Conservation (phyloP, 2,329 filamentous ascomycete species). For the Metarhizium album region DNA sequence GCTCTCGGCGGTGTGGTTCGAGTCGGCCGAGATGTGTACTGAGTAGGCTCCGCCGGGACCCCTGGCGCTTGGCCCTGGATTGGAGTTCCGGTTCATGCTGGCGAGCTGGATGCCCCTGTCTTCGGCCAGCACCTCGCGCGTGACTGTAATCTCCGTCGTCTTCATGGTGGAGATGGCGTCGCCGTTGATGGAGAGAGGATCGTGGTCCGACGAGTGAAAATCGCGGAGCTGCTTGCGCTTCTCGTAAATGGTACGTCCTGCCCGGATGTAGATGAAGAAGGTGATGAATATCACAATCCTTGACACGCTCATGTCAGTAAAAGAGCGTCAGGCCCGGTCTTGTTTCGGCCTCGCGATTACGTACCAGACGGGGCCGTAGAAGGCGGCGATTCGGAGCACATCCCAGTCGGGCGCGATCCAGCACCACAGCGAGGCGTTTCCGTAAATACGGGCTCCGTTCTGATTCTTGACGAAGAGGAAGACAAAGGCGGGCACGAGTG, state of each 20-base stretch:
- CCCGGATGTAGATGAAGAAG: constrained; percentile 53
- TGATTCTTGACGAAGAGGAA: constrained; percentile 53
- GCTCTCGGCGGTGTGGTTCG: constrained; percentile 1
- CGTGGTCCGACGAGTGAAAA: constrained; percentile 37
- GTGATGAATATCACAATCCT: constrained; percentile 53
- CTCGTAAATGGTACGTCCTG: constrained; percentile 56
- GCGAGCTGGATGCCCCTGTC: constrained; percentile 14
- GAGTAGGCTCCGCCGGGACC: constrained; percentile 30
- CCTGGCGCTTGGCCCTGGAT: constrained; percentile 7
- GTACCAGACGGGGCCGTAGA: constrained; percentile 64
- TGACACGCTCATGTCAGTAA: neutral
- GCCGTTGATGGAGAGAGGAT: constrained; percentile 26
- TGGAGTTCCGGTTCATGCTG: constrained; percentile 12
- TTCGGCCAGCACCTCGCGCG: constrained; percentile 32
- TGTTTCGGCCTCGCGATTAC: constrained; percentile 8
- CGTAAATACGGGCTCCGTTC: constrained; percentile 51
- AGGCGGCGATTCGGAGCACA: constrained; percentile 60
- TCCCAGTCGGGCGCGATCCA: constrained; percentile 62
- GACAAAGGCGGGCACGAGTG: constrained; percentile 55
- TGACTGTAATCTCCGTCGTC: constrained; percentile 56
- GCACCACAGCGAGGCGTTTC: constrained; percentile 70
- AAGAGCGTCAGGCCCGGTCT: neutral
- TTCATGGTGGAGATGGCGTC: constrained; percentile 39
- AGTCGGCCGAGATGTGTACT: constrained; percentile 36
- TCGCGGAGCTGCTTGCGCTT: constrained; percentile 52